Evolutionary conservation across 441 rosid genomes (phyloP), one percentile per base, ranked within the genome.

Genomic region (Brassica hybrid): DNA sequence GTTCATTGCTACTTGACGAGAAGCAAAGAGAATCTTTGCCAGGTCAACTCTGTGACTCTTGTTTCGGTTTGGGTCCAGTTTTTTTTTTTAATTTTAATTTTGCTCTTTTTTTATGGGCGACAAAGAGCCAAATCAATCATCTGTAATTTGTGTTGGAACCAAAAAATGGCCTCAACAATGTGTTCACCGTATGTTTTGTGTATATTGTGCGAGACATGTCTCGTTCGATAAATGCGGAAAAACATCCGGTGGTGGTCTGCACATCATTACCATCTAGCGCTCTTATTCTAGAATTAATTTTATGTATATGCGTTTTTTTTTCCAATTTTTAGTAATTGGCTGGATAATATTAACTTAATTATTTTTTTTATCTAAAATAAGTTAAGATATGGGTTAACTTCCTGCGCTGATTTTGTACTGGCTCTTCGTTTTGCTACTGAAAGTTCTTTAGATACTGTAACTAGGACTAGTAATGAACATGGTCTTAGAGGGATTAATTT

Each of bases 21-120:
- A 65, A 52, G 77, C 57, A 74, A 34, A 65, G 16, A 73, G 54
- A 56, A 65, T 73, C 77, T 73, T 64, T 36, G 64, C 57, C 32
- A 52, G 71, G 71, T 74, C 77, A 65, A 65, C 65, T 54, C 21
- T 74, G 57, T 14, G 60, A 36, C 27, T 65, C 36, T 18, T 74
- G 65, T 65, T 54, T 56, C 30, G 1, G 5, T 21, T 50, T 23
- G 41, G 71, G 71, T 17, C 63, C 70, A 30, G 19, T n/a, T n/a
- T n/a, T n/a, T 21, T 32, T 63, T 27, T 32, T 4, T 3, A 14
- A 45, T n/a, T 72, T 1, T 61, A 59, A 0, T 11, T 32, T 12
- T 17, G 18, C 50, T 32, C 9, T 62, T 1, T n/a, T 16, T 68
- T 4, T 7, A 32, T 25, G 19, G 21, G 36, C 21, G 5, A 67